Percentiles rank a stretch among this genome's conserved stretches.
These are phyloP conservation scores for Boletus reticulatus DNA, from an alignment of 768 basidiomycete genomes.

Conservation along the genomic window DNA sequence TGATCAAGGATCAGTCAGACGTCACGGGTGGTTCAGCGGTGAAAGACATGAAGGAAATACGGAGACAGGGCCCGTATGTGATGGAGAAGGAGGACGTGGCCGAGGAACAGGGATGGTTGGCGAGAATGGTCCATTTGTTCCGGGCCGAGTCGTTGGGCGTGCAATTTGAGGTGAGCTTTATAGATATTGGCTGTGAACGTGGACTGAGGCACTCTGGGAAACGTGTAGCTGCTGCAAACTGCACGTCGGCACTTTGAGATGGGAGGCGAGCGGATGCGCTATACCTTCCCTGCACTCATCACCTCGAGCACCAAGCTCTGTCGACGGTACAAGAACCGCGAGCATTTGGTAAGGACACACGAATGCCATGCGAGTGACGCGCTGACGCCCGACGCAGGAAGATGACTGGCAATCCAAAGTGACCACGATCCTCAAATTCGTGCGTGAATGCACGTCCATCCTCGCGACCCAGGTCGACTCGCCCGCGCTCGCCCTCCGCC, in stretches of 20 bases:
- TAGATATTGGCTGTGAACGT: background rate
- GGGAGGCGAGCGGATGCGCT: slow-evolving; percentile 93
- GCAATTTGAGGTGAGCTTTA: slow-evolving; percentile 76
- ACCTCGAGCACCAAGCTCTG: slow-evolving; percentile 92
- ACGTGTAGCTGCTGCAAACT: slow-evolving; percentile 78
- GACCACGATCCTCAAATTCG: slow-evolving; percentile 89
- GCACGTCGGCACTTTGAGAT: slow-evolving; percentile 88
- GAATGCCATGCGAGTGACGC: background rate
- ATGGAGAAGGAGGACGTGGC: slow-evolving; percentile 88
- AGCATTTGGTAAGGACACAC: slow-evolving; percentile 53
- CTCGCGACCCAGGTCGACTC: slow-evolving; percentile 93
- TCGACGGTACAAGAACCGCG: slow-evolving; percentile 82
- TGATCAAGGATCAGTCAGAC: slow-evolving; percentile 84
- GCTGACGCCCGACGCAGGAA: slow-evolving; percentile 50
- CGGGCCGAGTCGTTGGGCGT: slow-evolving; percentile 79
- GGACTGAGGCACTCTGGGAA: background rate
- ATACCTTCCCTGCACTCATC: slow-evolving; percentile 95
- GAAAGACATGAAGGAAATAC: slow-evolving; percentile 39
- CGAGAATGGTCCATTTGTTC: slow-evolving; percentile 97
- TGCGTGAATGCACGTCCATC: slow-evolving; percentile 89
- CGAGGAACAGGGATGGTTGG: slow-evolving; percentile 99
- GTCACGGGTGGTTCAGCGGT: slow-evolving; percentile 34
- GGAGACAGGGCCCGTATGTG: slow-evolving; percentile 58
- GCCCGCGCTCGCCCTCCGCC: slow-evolving; percentile 85
- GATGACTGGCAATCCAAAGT: slow-evolving; percentile 84